phyloP scores from a whole-genome alignment of 2,329 filamentous ascomycete genomes.

The Diplodia scrobiculata region DNA sequence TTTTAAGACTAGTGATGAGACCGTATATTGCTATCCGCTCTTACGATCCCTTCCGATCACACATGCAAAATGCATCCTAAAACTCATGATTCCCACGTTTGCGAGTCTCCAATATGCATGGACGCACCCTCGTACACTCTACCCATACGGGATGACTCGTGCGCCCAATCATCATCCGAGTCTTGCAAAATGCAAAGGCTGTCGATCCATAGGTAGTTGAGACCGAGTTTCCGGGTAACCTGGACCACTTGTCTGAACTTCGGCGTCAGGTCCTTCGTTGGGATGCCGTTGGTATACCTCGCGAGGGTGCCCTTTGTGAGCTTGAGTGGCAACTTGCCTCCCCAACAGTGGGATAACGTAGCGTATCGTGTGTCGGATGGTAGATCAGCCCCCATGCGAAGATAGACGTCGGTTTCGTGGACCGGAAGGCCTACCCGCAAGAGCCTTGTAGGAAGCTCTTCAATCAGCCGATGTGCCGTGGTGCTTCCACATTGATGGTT shows the following conservation, averaged over 20 bases:
- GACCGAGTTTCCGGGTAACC: neutral
- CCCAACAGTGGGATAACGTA: neutral
- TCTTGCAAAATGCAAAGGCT: neutral
- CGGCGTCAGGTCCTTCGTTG: neutral
- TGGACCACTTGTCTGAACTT: neutral
- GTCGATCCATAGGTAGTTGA: neutral
- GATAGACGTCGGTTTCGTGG: neutral
- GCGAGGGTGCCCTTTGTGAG: neutral
- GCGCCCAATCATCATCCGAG: neutral
- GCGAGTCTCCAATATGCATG: too few relatives aligned
- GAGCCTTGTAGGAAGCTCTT: neutral
- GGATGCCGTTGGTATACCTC: neutral
- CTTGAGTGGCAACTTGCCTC: neutral
- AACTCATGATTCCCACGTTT: too few relatives aligned
- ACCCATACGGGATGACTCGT: neutral
- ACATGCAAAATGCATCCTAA: too few relatives aligned
- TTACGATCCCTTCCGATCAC: too few relatives aligned
- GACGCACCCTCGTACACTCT: neutral
- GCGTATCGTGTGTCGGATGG: neutral
- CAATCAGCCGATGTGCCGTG: neutral
- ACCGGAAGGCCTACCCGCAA: neutral
- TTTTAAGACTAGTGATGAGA: too few relatives aligned
- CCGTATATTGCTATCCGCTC: too few relatives aligned
- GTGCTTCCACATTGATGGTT: neutral
- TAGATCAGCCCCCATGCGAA: neutral